Evolutionary conservation across 2,329 filamentous ascomycete genomes (phyloP).

Genomic region (Aspergillus sp.): DNA sequence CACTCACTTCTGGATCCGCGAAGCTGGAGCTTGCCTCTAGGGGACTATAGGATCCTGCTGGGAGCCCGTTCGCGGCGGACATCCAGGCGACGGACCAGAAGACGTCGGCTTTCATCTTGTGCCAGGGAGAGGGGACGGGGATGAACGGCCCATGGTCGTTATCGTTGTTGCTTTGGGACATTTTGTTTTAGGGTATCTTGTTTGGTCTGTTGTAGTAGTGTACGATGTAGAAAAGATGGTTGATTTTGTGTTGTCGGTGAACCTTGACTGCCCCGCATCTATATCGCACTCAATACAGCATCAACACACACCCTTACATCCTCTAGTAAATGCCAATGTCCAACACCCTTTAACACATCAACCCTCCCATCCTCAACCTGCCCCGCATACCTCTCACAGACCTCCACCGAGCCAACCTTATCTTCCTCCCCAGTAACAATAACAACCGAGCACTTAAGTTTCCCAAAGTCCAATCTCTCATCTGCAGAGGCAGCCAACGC

Average conservation of each 20-base stretch:
- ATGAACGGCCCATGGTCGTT: not conserved
- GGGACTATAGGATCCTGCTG: not conserved
- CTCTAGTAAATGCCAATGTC: no score
- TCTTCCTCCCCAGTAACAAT: slow-evolving; percentile 46
- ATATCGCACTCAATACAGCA: no score
- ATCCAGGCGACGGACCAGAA: not conserved
- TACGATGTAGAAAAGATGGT: no score
- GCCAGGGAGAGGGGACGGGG: not conserved
- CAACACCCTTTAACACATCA: no score
- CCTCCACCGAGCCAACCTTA: slow-evolving; percentile 4
- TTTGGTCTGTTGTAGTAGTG: no score
- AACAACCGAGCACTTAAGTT: slow-evolving; percentile 26
- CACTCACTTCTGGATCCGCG: not conserved
- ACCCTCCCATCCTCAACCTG: no score
- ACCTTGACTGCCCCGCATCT: no score
- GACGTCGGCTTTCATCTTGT: not conserved
- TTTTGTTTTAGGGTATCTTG: not conserved
- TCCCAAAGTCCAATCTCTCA: slow-evolving; percentile 27
- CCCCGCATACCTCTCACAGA: no score
- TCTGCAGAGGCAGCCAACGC: slow-evolving; percentile 38
- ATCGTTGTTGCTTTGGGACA: not conserved
- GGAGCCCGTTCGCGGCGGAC: not conserved
- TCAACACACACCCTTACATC: no score
- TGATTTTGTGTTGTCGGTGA: no score
- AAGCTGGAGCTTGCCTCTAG: not conserved